These are phyloP conservation scores for Daldinia vernicosa DNA, from an alignment of 495 filamentous ascomycete species.

Conservation along the genomic window DNA sequence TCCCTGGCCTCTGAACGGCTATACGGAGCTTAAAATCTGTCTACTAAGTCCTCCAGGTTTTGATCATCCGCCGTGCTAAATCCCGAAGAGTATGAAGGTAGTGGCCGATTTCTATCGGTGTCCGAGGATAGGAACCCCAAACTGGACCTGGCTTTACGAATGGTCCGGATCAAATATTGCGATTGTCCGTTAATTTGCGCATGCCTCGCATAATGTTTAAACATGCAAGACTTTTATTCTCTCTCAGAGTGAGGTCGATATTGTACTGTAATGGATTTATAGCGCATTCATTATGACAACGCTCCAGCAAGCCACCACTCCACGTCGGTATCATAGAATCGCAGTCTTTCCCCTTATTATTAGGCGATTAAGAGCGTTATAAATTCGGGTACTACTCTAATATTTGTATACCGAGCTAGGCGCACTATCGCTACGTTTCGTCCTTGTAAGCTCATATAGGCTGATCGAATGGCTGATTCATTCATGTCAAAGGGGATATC, in stretches of 20 bases:
- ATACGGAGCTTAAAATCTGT: not conserved
- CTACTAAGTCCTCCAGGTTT: not conserved
- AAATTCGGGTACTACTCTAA: not conserved
- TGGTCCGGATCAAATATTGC: not conserved
- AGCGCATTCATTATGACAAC: no score
- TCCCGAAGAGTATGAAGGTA: not conserved
- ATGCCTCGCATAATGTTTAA: not conserved
- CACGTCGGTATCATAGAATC: no score
- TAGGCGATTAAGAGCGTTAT: not conserved
- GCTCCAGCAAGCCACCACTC: not conserved
- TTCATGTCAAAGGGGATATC: not conserved
- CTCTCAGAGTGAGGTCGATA: not conserved
- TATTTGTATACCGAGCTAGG: not conserved
- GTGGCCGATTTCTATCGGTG: not conserved
- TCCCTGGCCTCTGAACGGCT: not conserved
- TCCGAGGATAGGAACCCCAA: not conserved
- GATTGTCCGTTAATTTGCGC: not conserved
- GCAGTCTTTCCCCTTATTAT: not conserved
- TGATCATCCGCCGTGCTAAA: not conserved
- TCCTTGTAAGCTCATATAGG: not conserved
- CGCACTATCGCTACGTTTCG: not conserved
- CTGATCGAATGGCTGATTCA: not conserved
- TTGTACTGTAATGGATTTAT: no score
- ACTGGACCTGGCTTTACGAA: not conserved
- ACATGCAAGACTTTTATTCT: not conserved